phyloP scores from a whole-genome alignment of 441 rosid species.

The Brassica balearica region DNA sequence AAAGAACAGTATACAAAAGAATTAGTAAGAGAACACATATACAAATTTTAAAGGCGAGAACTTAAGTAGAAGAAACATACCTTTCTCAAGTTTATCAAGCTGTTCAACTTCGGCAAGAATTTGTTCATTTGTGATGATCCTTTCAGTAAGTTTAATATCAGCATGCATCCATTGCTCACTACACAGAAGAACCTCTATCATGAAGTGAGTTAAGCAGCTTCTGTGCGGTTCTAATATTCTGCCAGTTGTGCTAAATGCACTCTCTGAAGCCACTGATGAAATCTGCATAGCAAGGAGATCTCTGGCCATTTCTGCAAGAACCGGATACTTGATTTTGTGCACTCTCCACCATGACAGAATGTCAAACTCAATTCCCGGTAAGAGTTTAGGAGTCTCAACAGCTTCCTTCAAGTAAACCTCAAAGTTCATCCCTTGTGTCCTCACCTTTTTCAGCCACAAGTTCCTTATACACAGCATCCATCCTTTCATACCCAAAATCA shows the following conservation, averaged over 20 bases:
- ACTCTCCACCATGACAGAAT: neutral
- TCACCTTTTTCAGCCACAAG: neutral
- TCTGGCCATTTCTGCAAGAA: neutral
- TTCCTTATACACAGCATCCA: neutral
- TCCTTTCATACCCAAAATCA: neutral
- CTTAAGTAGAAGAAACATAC: neutral
- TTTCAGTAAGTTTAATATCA: neutral
- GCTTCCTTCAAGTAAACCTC: neutral
- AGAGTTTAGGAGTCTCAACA: neutral
- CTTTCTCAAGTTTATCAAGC: neutral
- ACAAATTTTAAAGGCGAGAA: neutral
- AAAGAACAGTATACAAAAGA: neutral
- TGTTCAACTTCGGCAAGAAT: neutral
- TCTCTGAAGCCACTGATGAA: neutral
- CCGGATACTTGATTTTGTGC: neutral
- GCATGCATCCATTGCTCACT: neutral
- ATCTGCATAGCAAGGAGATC: neutral
- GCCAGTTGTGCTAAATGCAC: neutral
- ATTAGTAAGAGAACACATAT: neutral
- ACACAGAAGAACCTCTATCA: neutral
- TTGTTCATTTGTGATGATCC: neutral
- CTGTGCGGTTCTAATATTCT: neutral
- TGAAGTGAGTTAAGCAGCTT: neutral
- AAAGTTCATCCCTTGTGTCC: neutral
- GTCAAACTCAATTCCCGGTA: neutral